A percentile compares a stretch with the other conserved stretches of the same genome.
phyloP scores from a whole-genome alignment of 1,284 basidiomycete genomes.

The Peniophora sp. region DNA sequence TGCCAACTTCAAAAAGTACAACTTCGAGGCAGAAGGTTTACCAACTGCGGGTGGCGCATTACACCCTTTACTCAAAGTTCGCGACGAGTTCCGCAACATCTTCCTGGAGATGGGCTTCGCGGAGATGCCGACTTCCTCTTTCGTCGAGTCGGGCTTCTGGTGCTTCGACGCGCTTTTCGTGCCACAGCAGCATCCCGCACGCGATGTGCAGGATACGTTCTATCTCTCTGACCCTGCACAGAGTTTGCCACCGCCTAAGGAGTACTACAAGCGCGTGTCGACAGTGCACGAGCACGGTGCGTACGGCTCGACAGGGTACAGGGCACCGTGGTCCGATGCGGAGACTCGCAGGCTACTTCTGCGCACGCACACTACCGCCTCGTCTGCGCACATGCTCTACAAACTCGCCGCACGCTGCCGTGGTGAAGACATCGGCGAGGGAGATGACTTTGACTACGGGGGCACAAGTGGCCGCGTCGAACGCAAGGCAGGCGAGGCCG shows the following conservation, averaged over 20 bases:
- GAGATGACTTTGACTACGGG: constrained; percentile 7
- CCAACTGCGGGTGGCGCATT: constrained; percentile 86
- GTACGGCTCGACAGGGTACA: constrained; percentile 94
- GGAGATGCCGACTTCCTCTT: constrained; percentile 98
- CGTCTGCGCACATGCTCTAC: constrained; percentile 93
- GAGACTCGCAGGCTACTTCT: constrained; percentile 91
- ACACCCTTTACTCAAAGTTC: constrained; percentile 95
- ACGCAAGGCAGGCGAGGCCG: constrained; percentile 2
- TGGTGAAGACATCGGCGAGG: constrained; percentile 31
- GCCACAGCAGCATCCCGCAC: constrained; percentile 97
- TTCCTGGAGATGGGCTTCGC: constrained; percentile 99
- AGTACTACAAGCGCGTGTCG: constrained; percentile 88
- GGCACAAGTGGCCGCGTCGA: constrained; percentile 7
- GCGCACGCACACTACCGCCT: constrained; percentile 96
- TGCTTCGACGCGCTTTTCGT: constrained; percentile 99
- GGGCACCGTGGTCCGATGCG: constrained; percentile 91
- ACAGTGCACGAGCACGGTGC: constrained; percentile 87
- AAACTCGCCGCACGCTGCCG: constrained; percentile 76
- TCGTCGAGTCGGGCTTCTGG: constrained; percentile 99
- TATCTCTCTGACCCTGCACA: constrained; percentile 91
- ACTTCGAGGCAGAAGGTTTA: constrained; percentile 95
- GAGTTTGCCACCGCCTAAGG: constrained; percentile 72
- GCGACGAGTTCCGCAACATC: constrained; percentile 96
- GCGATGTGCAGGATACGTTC: constrained; percentile 98
- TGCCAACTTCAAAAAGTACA: constrained; percentile 95